Evolutionary conservation across 306 rosid species (phyloP).

Genomic region (Alnus rubra): DNA sequence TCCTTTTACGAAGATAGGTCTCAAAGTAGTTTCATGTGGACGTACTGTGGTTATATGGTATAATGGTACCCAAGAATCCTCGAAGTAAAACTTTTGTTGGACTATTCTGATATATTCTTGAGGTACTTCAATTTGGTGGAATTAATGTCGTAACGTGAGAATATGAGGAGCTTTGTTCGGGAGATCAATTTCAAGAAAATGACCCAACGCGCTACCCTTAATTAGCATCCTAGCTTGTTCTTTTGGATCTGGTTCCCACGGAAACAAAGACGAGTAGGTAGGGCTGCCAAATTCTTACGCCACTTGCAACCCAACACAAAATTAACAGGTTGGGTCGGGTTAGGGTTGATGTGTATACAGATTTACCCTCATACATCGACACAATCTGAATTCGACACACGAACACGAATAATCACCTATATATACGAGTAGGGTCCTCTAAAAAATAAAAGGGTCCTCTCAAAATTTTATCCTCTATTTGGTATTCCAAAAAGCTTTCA

Average conservation of each 20-base stretch:
- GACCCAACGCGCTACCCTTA: slow-evolving; percentile 14
- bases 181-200: slow-evolving; percentile 19
- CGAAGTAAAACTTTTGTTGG: slow-evolving; percentile 3
- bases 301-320: too few relatives aligned
- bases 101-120: slow-evolving; percentile 35
- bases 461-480: not conserved
- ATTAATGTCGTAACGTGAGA: not conserved
- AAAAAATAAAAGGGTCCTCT: too few relatives aligned
- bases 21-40: slow-evolving; percentile 1
- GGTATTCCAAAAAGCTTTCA: not conserved
- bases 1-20: not conserved
- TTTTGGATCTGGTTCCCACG: slow-evolving; percentile 29
- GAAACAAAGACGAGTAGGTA: slow-evolving; percentile 19
- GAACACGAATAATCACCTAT: too few relatives aligned
- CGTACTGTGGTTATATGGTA: not conserved
- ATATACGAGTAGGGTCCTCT: too few relatives aligned
- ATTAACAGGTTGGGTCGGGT: too few relatives aligned
- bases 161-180: slow-evolving; percentile 15
- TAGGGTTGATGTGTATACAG: too few relatives aligned
- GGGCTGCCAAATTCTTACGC: too few relatives aligned
- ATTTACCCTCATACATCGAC: too few relatives aligned
- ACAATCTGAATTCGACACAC: too few relatives aligned
- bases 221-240: not conserved
- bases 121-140: slow-evolving; percentile 7
- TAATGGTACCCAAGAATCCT: not conserved